Conservation (phyloP, 2,329 filamentous ascomycete species). For the Ascochyta fabae region DNA sequence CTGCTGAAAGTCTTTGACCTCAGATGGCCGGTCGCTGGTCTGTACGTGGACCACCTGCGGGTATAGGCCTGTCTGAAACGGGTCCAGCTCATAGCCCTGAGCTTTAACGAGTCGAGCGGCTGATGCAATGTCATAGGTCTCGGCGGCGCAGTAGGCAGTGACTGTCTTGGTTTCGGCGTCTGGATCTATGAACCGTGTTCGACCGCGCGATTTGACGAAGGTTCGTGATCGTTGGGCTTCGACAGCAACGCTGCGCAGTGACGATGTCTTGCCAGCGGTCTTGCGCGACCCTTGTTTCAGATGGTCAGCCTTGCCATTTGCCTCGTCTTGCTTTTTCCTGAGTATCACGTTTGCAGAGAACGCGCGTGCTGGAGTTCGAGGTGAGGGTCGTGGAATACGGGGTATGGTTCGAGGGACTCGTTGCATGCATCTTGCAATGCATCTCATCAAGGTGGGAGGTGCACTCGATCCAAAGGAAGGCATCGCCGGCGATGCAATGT, state of each 20-base stretch:
- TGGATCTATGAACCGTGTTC: constrained; percentile 54
- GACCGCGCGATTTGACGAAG: constrained; percentile 57
- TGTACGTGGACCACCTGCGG: constrained; percentile 70
- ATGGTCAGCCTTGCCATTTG: constrained; percentile 15
- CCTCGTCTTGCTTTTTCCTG: constrained; percentile 30
- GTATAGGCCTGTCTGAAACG: constrained; percentile 65
- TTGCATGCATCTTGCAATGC: constrained; percentile 6
- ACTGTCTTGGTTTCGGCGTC: constrained; percentile 59
- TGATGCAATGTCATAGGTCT: constrained; percentile 67
- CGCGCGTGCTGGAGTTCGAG: constrained; percentile 15
- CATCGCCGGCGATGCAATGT: constrained; percentile 11
- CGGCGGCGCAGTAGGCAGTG: constrained; percentile 72
- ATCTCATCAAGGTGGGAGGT: constrained; percentile 6
- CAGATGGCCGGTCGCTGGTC: constrained; percentile 48
- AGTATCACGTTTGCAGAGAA: constrained; percentile 25
- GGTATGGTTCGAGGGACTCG: constrained; percentile 12
- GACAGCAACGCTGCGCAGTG: constrained; percentile 81
- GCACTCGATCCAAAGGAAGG: background rate
- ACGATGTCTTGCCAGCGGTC: constrained; percentile 55
- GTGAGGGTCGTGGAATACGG: constrained; percentile 3
- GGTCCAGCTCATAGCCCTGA: constrained; percentile 68
- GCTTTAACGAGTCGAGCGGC: constrained; percentile 64
- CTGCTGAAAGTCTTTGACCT: constrained; percentile 56
- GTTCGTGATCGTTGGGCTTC: constrained; percentile 74
- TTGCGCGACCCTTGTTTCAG: constrained; percentile 36